Evolutionary conservation across 192 early-diverging fungal genomes (phyloP).

Genomic region (Coemansia sp.): DNA sequence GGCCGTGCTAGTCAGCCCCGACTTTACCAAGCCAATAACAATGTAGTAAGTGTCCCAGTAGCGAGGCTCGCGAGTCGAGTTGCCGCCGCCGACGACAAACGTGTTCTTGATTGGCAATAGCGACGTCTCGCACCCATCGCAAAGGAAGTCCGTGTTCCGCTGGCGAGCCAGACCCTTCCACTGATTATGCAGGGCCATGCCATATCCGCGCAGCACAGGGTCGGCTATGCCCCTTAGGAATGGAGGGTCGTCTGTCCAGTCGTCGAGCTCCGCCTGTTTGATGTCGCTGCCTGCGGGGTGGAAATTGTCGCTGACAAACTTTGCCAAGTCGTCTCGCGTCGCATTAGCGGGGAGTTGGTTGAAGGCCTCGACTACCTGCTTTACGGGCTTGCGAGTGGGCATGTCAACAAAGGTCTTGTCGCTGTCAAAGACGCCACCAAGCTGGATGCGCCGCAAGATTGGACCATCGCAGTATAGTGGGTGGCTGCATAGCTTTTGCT

Average conservation of each 20-base stretch:
- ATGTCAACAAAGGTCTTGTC: constrained; percentile 75
- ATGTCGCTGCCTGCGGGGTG: constrained; percentile 57
- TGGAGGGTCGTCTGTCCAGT: constrained; percentile 52
- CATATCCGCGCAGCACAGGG: constrained; percentile 56
- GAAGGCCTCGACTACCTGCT: constrained; percentile 55
- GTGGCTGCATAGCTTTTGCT: constrained; percentile 53
- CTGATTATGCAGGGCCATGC: constrained; percentile 56
- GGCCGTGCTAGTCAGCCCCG: constrained; percentile 59
- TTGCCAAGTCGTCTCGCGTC: constrained; percentile 28
- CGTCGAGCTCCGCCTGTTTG: constrained; percentile 40
- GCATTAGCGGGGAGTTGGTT: constrained; percentile 36
- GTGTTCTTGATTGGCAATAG: constrained; percentile 54
- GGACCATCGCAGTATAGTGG: constrained; percentile 69
- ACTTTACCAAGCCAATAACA: constrained; percentile 58
- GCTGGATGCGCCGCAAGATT: constrained; percentile 58
- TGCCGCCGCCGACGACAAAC: constrained; percentile 66
- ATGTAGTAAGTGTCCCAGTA: constrained; percentile 76
- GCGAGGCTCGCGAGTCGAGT: constrained; percentile 65
- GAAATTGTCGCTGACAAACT: constrained; percentile 66
- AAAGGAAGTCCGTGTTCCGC: constrained; percentile 50
- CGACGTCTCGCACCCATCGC: constrained; percentile 59
- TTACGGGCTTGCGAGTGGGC: constrained; percentile 62
- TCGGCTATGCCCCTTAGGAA: constrained; percentile 58
- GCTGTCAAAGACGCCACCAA: constrained; percentile 57
- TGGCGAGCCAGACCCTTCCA: constrained; percentile 62